Evolutionary conservation across 495 filamentous ascomycete species (phyloP).

Genomic region (Penicillium taxi): DNA sequence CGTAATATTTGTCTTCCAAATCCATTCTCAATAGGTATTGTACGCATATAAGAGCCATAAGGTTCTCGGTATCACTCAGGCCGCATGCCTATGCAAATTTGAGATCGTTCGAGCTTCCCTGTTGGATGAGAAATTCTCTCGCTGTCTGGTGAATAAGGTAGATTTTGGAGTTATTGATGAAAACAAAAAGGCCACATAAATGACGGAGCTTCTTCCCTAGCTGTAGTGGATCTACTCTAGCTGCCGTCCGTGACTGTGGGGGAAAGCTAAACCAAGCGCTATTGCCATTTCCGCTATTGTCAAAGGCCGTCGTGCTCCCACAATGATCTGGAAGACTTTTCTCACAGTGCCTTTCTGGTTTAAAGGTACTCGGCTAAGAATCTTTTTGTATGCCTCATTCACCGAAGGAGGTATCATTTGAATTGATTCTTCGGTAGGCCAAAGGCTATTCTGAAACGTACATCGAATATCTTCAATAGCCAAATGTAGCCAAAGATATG

Average conservation of each 20-base stretch:
- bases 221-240: background rate
- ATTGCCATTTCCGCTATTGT: background rate
- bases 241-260: background rate
- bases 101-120: no score
- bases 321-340: background rate
- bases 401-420: background rate
- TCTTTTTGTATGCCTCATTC: background rate
- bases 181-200: background rate
- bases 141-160: conserved; percentile 1
- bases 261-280: background rate
- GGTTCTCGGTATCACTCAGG: no score
- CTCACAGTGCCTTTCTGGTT: no score
- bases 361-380: background rate
- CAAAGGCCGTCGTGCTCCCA: background rate
- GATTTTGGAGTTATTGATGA: background rate
- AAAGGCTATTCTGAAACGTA: background rate
- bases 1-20: no score
- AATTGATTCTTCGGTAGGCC: background rate
- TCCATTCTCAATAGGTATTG: no score
- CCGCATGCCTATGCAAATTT: no score
- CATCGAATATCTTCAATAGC: background rate
- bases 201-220: background rate
- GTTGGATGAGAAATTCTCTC: conserved; percentile 1
- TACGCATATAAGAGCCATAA: no score
- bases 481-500: background rate